These are phyloP conservation scores for Aspergillus ostianus DNA, from an alignment of 495 filamentous ascomycete genomes.

Conservation along the genomic window DNA sequence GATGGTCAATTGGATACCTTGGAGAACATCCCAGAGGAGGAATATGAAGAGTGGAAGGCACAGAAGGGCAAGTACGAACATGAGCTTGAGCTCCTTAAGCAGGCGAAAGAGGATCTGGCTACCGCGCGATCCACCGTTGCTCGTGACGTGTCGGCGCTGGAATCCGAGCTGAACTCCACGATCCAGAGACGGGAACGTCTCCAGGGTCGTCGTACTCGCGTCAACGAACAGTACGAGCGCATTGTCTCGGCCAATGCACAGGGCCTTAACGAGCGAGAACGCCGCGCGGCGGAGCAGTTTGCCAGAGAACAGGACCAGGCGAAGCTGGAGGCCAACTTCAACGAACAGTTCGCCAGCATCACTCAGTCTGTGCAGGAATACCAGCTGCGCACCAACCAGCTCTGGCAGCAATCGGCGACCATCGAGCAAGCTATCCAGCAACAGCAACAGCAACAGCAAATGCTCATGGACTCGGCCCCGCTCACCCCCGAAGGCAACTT, in stretches of 20 bases:
- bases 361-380: slow-evolving; percentile 48
- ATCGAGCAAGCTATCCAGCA: slow-evolving; percentile 48
- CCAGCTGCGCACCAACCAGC: slow-evolving; percentile 44
- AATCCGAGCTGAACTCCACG: slow-evolving; percentile 64
- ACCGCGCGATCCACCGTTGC: slow-evolving; percentile 62
- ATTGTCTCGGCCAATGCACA: slow-evolving; percentile 74
- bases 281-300: slow-evolving; percentile 66
- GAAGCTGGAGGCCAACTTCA: slow-evolving; percentile 50
- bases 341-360: slow-evolving; percentile 46
- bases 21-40: slow-evolving; percentile 65
- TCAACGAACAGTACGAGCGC: slow-evolving; percentile 74
- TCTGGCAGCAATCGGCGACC: slow-evolving; percentile 47
- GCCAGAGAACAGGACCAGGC: slow-evolving; percentile 62
- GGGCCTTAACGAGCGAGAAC: slow-evolving; percentile 71
- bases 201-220: slow-evolving; percentile 67
- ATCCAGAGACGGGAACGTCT: slow-evolving; percentile 78
- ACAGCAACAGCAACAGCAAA: slow-evolving; percentile 44
- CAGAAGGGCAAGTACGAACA: slow-evolving; percentile 61
- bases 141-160: slow-evolving; percentile 59
- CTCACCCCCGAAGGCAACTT: slow-evolving; percentile 50
- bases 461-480: slow-evolving; percentile 44
- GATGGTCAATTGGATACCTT: slow-evolving; percentile 64
- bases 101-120: slow-evolving; percentile 57
- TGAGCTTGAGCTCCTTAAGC: slow-evolving; percentile 61
- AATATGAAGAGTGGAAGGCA: slow-evolving; percentile 57